phyloP scores from a whole-genome alignment of 192 early-diverging fungal species.

The Coemansia sp. region DNA sequence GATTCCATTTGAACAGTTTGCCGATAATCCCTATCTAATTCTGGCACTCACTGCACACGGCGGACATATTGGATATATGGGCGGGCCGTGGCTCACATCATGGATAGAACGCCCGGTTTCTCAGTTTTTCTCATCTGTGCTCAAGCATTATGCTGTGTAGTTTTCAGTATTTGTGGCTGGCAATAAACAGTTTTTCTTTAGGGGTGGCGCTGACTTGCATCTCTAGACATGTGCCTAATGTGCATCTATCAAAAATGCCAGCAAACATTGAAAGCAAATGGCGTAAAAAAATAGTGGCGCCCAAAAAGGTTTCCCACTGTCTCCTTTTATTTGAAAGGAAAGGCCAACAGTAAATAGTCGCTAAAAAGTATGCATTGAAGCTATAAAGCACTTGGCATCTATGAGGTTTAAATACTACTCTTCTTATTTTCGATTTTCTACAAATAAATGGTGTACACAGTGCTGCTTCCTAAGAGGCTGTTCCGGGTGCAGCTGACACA shows the following conservation, averaged over 20 bases:
- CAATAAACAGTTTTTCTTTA: background rate
- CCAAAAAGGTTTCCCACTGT: background rate
- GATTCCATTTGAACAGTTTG: slow-evolving; percentile 72
- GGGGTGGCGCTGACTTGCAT: background rate
- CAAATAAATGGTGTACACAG: slow-evolving; percentile 11
- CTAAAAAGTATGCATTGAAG: too few species aligned
- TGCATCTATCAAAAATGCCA: background rate
- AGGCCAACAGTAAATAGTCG: too few species aligned
- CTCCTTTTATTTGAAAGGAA: background rate
- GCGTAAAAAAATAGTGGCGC: too few species aligned
- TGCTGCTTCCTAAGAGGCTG: slow-evolving; percentile 34
- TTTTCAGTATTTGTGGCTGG: background rate
- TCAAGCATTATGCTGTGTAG: slow-evolving; percentile 21
- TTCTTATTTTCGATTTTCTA: background rate
- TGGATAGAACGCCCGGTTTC: slow-evolving; percentile 50
- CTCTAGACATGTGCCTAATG: background rate
- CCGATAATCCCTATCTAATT: slow-evolving; percentile 73
- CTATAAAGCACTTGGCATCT: too few species aligned
- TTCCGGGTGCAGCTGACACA: slow-evolving; percentile 43
- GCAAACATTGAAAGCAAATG: too few species aligned
- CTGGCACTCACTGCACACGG: slow-evolving; percentile 78
- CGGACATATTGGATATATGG: slow-evolving; percentile 84
- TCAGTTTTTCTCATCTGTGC: slow-evolving; percentile 44
- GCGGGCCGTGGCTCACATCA: slow-evolving; percentile 37
- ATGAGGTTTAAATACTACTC: background rate